These are phyloP conservation scores for Neocucurbitaria cava DNA, from an alignment of 2,329 filamentous ascomycete species.

Conservation along the genomic window DNA sequence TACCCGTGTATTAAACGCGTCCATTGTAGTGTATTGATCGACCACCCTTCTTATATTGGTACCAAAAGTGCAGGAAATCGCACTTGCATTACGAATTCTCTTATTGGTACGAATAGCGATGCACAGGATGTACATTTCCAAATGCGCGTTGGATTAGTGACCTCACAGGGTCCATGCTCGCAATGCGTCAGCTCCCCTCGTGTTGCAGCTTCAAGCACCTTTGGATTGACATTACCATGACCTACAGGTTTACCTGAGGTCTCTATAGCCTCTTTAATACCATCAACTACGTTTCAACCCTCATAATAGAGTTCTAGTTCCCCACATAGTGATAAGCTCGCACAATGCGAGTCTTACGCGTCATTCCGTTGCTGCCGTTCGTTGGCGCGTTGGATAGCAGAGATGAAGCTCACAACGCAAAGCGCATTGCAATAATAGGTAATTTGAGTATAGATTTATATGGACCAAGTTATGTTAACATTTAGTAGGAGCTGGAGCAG, in stretches of 20 bases:
- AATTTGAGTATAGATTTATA: background rate
- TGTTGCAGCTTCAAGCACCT: constrained; percentile 1
- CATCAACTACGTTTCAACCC: background rate
- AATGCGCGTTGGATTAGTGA: background rate
- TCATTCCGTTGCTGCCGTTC: constrained; percentile 25
- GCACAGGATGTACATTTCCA: background rate
- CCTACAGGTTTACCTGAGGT: constrained; percentile 2
- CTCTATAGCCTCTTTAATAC: background rate
- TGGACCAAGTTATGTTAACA: constrained; percentile 10
- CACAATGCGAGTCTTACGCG: constrained; percentile 19
- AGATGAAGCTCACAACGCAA: constrained; percentile 22
- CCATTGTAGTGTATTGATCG: background rate
- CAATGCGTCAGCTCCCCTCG: constrained; percentile 1
- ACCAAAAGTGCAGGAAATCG: background rate
- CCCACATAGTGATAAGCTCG: background rate
- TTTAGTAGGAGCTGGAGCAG: constrained; percentile 80
- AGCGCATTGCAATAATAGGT: constrained; percentile 51
- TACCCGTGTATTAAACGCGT: background rate
- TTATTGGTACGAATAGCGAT: background rate
- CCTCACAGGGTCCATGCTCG: constrained; percentile 4
- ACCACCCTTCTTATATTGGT: background rate
- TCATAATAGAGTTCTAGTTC: background rate
- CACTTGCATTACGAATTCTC: background rate
- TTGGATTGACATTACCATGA: constrained; percentile 15
- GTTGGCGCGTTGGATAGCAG: constrained; percentile 22